A percentile compares a stretch with the other conserved stretches of the same genome.
Evolutionary conservation across 345 rosid species (phyloP).

Genomic region (Gossypium australe): DNA sequence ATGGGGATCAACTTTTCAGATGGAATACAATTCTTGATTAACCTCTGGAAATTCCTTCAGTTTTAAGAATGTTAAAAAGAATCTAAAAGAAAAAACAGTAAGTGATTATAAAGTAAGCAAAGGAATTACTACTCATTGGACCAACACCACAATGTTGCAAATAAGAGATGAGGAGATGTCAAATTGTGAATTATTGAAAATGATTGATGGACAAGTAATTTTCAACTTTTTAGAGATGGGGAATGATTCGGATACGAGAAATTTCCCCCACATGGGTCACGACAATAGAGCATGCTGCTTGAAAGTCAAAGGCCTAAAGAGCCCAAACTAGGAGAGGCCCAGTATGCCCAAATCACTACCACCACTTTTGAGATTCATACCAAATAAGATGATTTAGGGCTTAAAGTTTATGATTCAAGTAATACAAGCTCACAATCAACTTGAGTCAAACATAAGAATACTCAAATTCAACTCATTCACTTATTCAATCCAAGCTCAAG

Average conservation of each 20-base stretch:
- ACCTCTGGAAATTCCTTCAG: background rate
- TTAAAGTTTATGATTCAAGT: too few relatives aligned
- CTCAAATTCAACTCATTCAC: too few relatives aligned
- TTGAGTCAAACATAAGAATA: too few relatives aligned
- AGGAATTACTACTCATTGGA: background rate
- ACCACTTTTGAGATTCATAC: too few relatives aligned
- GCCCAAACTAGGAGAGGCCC: background rate
- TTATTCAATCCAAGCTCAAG: too few relatives aligned
- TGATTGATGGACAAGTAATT: background rate
- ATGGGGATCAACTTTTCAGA: background rate
- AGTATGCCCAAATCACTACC: too few relatives aligned
- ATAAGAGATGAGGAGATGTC: background rate
- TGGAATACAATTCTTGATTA: background rate
- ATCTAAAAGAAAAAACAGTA: background rate
- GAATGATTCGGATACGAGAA: background rate
- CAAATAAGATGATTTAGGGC: too few relatives aligned
- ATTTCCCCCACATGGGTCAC: background rate
- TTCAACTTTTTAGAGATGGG: background rate
- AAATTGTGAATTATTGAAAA: background rate
- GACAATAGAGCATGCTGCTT: too few relatives aligned
- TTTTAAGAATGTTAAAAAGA: too few relatives aligned
- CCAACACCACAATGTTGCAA: background rate
- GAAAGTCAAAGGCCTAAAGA: too few relatives aligned
- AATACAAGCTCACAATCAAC: too few relatives aligned
- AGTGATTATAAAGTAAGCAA: background rate